Base-by-base conservation (phyloP, 2,329 filamentous ascomycete species). In the Ceratocystis albifundus region DNA sequence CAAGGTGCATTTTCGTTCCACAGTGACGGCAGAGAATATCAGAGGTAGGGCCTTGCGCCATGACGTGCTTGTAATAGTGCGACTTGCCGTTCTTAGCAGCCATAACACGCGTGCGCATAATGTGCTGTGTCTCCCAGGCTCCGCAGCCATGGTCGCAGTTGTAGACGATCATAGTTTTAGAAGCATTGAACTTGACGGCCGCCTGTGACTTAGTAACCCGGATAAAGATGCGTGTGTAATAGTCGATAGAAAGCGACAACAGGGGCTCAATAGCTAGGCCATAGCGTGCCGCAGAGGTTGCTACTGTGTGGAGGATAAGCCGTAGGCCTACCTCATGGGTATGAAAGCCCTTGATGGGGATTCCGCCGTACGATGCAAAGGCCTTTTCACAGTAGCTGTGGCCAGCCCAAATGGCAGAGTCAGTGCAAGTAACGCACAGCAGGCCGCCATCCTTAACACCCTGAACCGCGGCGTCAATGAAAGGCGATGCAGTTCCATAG, bases 321-420 rank as follows among this genome's bases (percentile, higher is more conserved):
- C 94, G 88, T 65, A 99, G 76, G 1, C 93, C 94, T 41, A 84
- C 91, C 76, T 99, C 94, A 71, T 99, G 94, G 28, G 88, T 93
- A 72, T 90, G 87, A 62, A 83, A 80, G 0, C 91, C 92, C 76
- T 96, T 96, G 68, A 93, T 77, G 0, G 94, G 90, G 17, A 92
- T 79, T 44, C 94, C 94, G 2, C 94, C 94, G 72, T 99, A 99
- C n/a, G 96, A 80, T 0, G 93, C 87, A 74, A 87, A 99, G 2
- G 90, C 85, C 79, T 99, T 99, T 75, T 99, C 94, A 1, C 89
- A 86, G 73, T 97, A 99, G 66, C 92, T 90, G 71, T 90, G 89
- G 0, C 93, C 96, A 0, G 93, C 93, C 82, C 92, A 99, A 1
- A 99, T 90, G 8, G 89, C 91, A 8, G 93, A 92, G 75, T 99